Percentiles rank a stretch among this genome's conserved stretches.
Evolutionary conservation across 192 early-diverging fungal species (phyloP).

Genomic region (Physocladia obscura): DNA sequence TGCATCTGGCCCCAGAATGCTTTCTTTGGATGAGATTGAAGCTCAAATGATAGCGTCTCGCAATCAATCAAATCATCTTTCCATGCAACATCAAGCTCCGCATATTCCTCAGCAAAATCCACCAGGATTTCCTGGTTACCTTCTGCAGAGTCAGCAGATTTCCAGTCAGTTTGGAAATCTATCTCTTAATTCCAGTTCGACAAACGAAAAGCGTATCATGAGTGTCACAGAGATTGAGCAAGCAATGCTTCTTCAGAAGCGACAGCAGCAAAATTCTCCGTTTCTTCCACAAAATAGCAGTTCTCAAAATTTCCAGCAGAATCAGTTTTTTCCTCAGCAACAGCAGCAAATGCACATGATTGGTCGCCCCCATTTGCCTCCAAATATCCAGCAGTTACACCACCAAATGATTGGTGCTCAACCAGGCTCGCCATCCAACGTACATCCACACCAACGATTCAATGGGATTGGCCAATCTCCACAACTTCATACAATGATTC

Average conservation of each 20-base stretch:
- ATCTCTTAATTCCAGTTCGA: background rate
- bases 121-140: background rate
- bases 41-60: conserved; percentile 22
- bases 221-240: conserved; percentile 39
- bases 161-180: background rate
- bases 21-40: conserved; percentile 46
- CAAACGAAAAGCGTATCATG: conserved; percentile 22
- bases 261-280: conserved; percentile 22
- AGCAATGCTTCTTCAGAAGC: conserved; percentile 15
- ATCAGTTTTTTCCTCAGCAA: too few species aligned
- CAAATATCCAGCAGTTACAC: background rate
- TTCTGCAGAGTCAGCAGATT: background rate
- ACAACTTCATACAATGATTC: too few species aligned
- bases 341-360: conserved; percentile 10
- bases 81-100: conserved; percentile 3
- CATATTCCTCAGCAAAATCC: conserved; percentile 3
- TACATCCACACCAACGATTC: background rate
- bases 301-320: conserved; percentile 13
- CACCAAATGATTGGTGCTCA: conserved; percentile 3
- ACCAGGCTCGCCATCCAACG: conserved; percentile 1
- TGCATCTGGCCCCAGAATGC: conserved; percentile 21
- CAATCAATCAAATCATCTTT: background rate
- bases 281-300: background rate
- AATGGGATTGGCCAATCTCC: conserved; percentile 6
- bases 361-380: conserved; percentile 13